Percentiles rank a stretch among this genome's conserved stretches.
phyloP scores from a whole-genome alignment of 768 basidiomycete genomes.

The Cantharellus cinnabarinus region DNA sequence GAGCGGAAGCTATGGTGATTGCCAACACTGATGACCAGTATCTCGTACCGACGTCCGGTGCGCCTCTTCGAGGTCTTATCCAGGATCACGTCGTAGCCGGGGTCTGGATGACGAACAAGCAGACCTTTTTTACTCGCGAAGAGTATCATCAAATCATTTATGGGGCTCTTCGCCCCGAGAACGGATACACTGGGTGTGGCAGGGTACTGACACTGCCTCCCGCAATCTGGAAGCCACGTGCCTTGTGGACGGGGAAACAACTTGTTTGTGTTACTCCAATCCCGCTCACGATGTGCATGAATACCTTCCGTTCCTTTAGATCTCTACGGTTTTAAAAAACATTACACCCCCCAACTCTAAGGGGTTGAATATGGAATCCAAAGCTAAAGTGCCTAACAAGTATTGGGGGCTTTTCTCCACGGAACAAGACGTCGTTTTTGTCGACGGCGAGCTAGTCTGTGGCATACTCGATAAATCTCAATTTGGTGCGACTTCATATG shows the following conservation, averaged over 20 bases:
- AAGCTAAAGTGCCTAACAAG: slow-evolving; percentile 73
- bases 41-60: slow-evolving; percentile 95
- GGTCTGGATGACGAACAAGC: slow-evolving; percentile 97
- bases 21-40: slow-evolving; percentile 99
- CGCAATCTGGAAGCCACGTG: slow-evolving; percentile 73
- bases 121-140: slow-evolving; percentile 85
- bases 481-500: slow-evolving; percentile 89
- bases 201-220: slow-evolving; percentile 72
- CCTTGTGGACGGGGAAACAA: slow-evolving; percentile 97
- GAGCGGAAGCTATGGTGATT: slow-evolving; percentile 83
- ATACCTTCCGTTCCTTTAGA: slow-evolving; percentile 26
- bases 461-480: slow-evolving; percentile 95
- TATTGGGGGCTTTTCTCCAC: slow-evolving; percentile 35
- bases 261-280: slow-evolving; percentile 33
- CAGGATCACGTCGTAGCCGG: slow-evolving; percentile 98
- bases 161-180: slow-evolving; percentile 81
- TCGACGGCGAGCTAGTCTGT: slow-evolving; percentile 82
- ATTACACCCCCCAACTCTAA: slow-evolving; percentile 61
- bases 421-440: slow-evolving; percentile 75
- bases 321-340: slow-evolving; percentile 85
- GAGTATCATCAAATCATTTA: slow-evolving; percentile 94
- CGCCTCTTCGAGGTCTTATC: slow-evolving; percentile 90
- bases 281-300: neutral
- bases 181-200: slow-evolving; percentile 34
- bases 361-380: slow-evolving; percentile 68